These are phyloP conservation scores for Sporobolomyces roseus DNA, from an alignment of 768 basidiomycete species.

Conservation along the genomic window DNA sequence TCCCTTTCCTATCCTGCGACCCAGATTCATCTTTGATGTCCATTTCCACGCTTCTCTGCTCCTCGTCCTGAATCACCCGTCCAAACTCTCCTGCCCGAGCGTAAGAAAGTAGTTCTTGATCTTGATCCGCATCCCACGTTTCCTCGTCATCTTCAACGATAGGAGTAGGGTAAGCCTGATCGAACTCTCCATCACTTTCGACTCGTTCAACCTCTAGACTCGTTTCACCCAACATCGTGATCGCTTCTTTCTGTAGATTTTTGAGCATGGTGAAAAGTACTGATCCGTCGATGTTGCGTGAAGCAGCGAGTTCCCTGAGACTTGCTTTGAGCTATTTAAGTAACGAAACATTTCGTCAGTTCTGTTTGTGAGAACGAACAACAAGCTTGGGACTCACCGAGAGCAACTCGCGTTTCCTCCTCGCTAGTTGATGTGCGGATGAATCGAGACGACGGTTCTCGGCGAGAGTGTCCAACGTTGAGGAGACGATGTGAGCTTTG, in stretches of 20 bases:
- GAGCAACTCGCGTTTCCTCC: conserved; percentile 16
- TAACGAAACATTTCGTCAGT: neutral
- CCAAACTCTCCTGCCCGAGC: too few species aligned
- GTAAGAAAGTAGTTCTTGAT: too few species aligned
- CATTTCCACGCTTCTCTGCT: neutral
- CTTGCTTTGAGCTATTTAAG: conserved; percentile 8
- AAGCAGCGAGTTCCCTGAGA: neutral
- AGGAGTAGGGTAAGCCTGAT: too few species aligned
- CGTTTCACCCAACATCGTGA: conserved; percentile 21
- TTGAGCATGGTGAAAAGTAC: neutral
- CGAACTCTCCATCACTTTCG: too few species aligned
- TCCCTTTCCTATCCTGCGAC: neutral
- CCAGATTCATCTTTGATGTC: neutral
- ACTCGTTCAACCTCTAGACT: too few species aligned
- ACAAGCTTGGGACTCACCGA: conserved; percentile 7
- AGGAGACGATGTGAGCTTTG: conserved; percentile 24
- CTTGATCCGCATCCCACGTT: too few species aligned
- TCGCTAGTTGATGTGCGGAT: neutral
- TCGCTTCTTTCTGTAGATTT: conserved; percentile 9
- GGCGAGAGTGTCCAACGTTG: conserved; percentile 18
- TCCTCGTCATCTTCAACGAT: too few species aligned
- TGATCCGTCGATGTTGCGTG: neutral
- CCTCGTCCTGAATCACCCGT: too few species aligned
- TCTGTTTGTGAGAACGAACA: neutral
- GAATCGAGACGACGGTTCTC: neutral